Percentiles rank a stretch among this genome's conserved stretches.
Conservation (phyloP, 2,329 filamentous ascomycete species). For the Trichoderma sp. region DNA sequence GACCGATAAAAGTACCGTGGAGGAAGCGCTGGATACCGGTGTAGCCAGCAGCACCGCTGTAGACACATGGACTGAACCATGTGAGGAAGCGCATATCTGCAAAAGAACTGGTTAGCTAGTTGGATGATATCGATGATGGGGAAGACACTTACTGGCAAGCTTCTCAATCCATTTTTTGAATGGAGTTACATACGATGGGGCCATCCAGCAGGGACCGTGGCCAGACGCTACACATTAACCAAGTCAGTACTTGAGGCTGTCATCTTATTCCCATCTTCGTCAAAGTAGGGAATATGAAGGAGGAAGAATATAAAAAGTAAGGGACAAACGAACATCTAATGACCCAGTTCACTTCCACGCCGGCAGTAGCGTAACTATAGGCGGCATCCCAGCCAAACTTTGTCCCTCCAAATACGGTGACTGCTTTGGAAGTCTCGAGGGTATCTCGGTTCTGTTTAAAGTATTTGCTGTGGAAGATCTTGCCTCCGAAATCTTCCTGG, state of each 20-base stretch:
- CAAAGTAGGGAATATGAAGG: not conserved
- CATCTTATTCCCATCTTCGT: no score
- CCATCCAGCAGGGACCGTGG: slow-evolving; percentile 58
- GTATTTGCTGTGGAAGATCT: slow-evolving; percentile 50
- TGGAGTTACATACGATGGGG: slow-evolving; percentile 61
- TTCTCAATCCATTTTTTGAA: slow-evolving; percentile 67
- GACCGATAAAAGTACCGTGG: slow-evolving; percentile 56
- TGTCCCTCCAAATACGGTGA: slow-evolving; percentile 58
- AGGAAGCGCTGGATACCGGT: slow-evolving; percentile 51
- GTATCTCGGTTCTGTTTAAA: slow-evolving; percentile 41
- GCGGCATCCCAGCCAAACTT: slow-evolving; percentile 66
- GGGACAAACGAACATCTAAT: slow-evolving; percentile 45
- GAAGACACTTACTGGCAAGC: slow-evolving; percentile 48
- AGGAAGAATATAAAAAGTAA: not conserved
- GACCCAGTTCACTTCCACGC: slow-evolving; percentile 57
- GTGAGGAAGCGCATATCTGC: slow-evolving; percentile 62
- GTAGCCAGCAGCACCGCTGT: slow-evolving; percentile 63
- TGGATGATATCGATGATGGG: not conserved
- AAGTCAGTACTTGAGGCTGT: not conserved
- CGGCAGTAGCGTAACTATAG: slow-evolving; percentile 56
- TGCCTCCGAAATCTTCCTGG: slow-evolving; percentile 43
- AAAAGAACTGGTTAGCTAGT: not conserved
- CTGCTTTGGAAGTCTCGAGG: slow-evolving; percentile 40
- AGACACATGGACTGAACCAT: slow-evolving; percentile 74
- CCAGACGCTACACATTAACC: slow-evolving; percentile 38